phyloP scores from a whole-genome alignment of 805 yeast genomes.

The Hermanozyma aechmeae region DNA sequence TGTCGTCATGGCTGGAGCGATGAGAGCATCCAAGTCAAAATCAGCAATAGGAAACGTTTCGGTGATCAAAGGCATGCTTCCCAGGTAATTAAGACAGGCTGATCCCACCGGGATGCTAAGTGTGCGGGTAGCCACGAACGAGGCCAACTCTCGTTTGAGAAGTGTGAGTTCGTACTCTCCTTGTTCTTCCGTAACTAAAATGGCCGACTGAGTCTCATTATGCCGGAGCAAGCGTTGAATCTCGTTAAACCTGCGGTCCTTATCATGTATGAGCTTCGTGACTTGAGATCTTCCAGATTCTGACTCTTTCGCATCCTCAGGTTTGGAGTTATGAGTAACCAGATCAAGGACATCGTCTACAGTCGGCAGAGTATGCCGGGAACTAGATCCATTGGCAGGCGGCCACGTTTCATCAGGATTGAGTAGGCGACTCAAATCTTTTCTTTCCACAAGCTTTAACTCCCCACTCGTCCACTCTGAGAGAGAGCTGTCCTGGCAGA shows the following conservation, averaged over 20 bases:
- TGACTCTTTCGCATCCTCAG: too few species aligned
- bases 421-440: constrained; percentile 41
- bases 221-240: constrained; percentile 65
- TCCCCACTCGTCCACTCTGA: constrained; percentile 38
- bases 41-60: constrained; percentile 77
- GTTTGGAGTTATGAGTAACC: too few species aligned
- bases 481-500: constrained; percentile 44
- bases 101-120: constrained; percentile 71
- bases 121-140: constrained; percentile 59
- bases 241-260: constrained; percentile 74
- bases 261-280: constrained; percentile 64
- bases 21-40: constrained; percentile 56
- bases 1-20: constrained; percentile 58
- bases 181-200: constrained; percentile 27
- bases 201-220: constrained; percentile 51
- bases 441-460: constrained; percentile 55
- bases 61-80: constrained; percentile 69
- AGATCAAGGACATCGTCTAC: too few species aligned
- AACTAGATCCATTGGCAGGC: too few species aligned
- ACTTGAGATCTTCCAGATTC: constrained; percentile 61
- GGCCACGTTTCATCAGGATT: constrained; percentile 2
- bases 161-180: constrained; percentile 49
- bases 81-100: constrained; percentile 61
- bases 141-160: constrained; percentile 50
- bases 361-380: too few species aligned